Evolutionary conservation across 192 early-diverging fungal species (phyloP).

Genomic region (Gaertneriomyces semiglobifer): DNA sequence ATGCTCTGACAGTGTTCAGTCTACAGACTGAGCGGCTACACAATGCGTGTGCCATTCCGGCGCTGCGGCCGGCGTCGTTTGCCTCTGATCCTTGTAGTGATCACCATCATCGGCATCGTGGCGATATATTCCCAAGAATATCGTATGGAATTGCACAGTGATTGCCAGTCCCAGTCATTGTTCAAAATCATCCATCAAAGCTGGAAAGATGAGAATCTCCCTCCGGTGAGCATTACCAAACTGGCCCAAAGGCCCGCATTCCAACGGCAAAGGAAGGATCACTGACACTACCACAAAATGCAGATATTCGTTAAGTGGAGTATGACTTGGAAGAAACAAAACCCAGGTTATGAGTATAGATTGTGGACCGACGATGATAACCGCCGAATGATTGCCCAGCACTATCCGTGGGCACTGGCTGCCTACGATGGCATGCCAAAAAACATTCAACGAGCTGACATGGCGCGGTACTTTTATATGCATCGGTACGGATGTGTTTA

Average conservation of each 20-base stretch:
- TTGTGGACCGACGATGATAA: slow-evolving; percentile 40
- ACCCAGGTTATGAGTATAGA: slow-evolving; percentile 27
- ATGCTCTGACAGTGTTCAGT: too few species aligned
- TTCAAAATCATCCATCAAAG: slow-evolving; percentile 23
- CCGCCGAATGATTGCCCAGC: slow-evolving; percentile 13
- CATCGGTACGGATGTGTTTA: slow-evolving; percentile 40
- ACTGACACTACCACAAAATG: not conserved
- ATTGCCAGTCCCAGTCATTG: too few species aligned
- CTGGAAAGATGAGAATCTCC: slow-evolving; percentile 16
- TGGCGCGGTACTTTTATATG: slow-evolving; percentile 35
- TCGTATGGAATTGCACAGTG: too few species aligned
- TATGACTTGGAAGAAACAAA: slow-evolving; percentile 24
- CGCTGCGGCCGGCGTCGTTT: too few species aligned
- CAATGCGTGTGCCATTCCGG: too few species aligned
- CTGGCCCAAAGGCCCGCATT: not conserved
- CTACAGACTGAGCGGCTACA: too few species aligned
- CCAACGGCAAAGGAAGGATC: not conserved
- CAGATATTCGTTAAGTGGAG: slow-evolving; percentile 24
- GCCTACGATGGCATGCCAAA: slow-evolving; percentile 28
- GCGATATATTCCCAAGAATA: too few species aligned
- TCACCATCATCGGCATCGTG: too few species aligned
- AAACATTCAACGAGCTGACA: slow-evolving; percentile 39
- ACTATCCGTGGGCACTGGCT: slow-evolving; percentile 40
- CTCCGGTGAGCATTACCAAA: slow-evolving; percentile 9
- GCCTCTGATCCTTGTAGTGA: too few species aligned